phyloP scores from a whole-genome alignment of 345 rosid genomes.

The Brassica carinata region DNA sequence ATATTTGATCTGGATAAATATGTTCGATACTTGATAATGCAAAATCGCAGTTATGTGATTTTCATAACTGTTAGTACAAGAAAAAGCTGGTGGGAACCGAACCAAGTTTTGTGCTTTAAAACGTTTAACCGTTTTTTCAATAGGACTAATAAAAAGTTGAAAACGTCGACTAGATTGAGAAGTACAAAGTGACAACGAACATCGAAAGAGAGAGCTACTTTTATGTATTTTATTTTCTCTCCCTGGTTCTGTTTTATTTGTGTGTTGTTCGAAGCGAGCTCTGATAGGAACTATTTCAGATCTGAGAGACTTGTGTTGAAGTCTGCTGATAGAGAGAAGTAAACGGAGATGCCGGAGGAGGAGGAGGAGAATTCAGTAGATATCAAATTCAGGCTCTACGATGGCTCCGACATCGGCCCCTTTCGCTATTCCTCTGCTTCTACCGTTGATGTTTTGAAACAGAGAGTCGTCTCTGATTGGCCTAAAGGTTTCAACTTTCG shows the following conservation, averaged over 20 bases:
- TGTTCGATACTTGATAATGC: too few relatives aligned
- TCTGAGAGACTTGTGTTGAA: slow-evolving; percentile 32
- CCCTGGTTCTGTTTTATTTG: background rate
- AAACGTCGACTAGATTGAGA: too few relatives aligned
- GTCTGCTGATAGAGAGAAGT: too few relatives aligned
- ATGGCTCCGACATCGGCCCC: slow-evolving; percentile 93
- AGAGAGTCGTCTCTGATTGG: slow-evolving; percentile 88
- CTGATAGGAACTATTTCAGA: slow-evolving; percentile 29
- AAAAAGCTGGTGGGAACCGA: too few relatives aligned
- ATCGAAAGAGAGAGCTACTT: background rate
- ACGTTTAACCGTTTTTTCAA: too few relatives aligned
- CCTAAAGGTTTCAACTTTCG: slow-evolving; percentile 64
- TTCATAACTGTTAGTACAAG: too few relatives aligned
- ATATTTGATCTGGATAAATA: too few relatives aligned
- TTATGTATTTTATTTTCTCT: slow-evolving; percentile 18
- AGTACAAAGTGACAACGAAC: too few relatives aligned
- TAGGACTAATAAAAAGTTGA: too few relatives aligned
- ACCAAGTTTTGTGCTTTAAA: too few relatives aligned
- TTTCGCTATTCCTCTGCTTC: slow-evolving; percentile 79
- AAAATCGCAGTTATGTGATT: too few relatives aligned
- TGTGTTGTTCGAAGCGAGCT: background rate
- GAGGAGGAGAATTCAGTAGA: slow-evolving; percentile 72
- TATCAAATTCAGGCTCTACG: slow-evolving; percentile 82
- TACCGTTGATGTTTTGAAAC: slow-evolving; percentile 83
- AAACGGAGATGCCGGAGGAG: slow-evolving; percentile 73